Evolutionary conservation across 306 rosid genomes (phyloP), one percentile per base, ranked within the genome.

Genomic region (Echinosophora koreensis): DNA sequence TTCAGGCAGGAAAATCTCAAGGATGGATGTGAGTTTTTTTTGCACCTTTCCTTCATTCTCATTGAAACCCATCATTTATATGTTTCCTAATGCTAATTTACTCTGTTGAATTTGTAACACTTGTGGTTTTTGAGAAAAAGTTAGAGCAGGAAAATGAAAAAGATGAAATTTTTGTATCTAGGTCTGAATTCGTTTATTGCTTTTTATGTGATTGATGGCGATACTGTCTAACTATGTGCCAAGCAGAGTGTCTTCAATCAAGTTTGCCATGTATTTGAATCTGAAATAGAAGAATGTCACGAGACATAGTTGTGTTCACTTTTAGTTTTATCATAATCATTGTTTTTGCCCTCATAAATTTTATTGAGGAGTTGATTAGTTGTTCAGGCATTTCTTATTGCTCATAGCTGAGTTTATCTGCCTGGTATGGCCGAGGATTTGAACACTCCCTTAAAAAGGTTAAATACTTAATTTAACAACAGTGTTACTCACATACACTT

Each of bases 1-100:
- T 92, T 95, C 87, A 72, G 91, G 72, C 71, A 85, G 82, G 91
- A 89, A 75, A 95, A 95, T 81, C 97, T 95, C 80, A 89, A 83
- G 39, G 98, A 91, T 82, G 99, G 97, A 73, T 82, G 99, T 95
- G 50, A 89, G 97, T 84, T 38, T 76, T 16, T 44, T 42, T 37
- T 6, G 50, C 37, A 32, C 39, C 39, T 66, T 38, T 34, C 28
- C 30, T 62, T 5, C 14, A 12, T 30, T 84, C 79, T 3, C 14
- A 12, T 35, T 84, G 77, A 37, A 42, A 28, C 55, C 67, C 22
- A 59, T 81, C 15, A 50, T 65, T 54, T 41, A 4, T 51, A 4
- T 22, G 12, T 42, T 12, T 3, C 3, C 8, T 75, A 2, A 3
- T 22, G 28, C 51, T 66, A 30, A 12, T 58, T 10, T 69, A 2